phyloP scores from a whole-genome alignment of 768 basidiomycete genomes.

The Lactifluus piperatus region DNA sequence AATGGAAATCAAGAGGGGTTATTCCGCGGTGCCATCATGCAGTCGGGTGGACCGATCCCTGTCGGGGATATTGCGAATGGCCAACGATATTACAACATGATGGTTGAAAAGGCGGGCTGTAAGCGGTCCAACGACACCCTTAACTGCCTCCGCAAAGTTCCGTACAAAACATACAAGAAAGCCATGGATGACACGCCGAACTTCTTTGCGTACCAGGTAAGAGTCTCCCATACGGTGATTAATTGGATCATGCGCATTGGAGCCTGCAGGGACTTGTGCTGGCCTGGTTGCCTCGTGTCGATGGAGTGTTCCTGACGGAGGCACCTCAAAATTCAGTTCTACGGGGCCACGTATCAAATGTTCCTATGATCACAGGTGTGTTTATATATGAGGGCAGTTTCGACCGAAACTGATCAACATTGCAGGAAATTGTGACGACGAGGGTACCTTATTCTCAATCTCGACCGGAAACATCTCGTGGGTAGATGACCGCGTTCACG shows the following conservation, averaged over 20 bases:
- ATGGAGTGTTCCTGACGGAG: conserved; percentile 23
- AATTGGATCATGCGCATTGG: background rate
- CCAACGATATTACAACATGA: conserved; percentile 20
- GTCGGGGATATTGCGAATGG: conserved; percentile 16
- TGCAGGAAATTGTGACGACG: conserved; percentile 47
- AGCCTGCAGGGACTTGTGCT: conserved; percentile 21
- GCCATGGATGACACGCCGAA: conserved; percentile 26
- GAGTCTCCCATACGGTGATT: background rate
- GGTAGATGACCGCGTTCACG: background rate
- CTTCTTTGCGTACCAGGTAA: conserved; percentile 29
- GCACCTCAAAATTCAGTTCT: conserved; percentile 20
- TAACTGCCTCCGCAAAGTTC: conserved; percentile 34
- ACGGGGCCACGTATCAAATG: conserved; percentile 19
- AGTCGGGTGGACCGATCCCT: conserved; percentile 24
- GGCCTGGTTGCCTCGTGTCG: conserved; percentile 24
- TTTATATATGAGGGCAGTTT: background rate
- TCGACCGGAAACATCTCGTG: conserved; percentile 27
- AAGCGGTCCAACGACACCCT: conserved; percentile 30
- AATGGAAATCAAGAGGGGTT: conserved; percentile 21
- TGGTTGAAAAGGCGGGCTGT: conserved; percentile 20
- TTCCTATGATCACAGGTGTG: conserved; percentile 21
- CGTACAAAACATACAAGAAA: conserved; percentile 21
- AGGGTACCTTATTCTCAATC: conserved; percentile 39
- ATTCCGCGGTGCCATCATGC: conserved; percentile 23
- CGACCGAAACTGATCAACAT: background rate